Percentiles rank a stretch among this genome's conserved stretches.
Conservation (phyloP, 2,329 filamentous ascomycete species). For the Diplocarpon rosae region DNA sequence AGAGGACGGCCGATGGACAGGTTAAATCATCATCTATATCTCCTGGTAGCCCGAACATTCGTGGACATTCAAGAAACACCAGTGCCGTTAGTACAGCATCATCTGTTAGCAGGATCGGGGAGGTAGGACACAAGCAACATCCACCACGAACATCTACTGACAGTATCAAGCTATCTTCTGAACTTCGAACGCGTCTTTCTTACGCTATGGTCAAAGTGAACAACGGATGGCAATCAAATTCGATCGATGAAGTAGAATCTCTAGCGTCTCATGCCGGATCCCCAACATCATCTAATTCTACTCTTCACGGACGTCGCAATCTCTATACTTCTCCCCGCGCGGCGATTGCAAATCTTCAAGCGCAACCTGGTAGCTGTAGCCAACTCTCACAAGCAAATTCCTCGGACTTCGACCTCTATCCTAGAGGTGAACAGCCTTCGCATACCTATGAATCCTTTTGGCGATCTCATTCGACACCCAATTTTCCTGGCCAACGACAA, state of each 20-base stretch:
- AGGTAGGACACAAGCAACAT: conserved; percentile 41
- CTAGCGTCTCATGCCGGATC: conserved; percentile 59
- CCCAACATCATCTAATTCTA: conserved; percentile 47
- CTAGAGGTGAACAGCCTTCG: conserved; percentile 24
- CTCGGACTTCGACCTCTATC: conserved; percentile 27
- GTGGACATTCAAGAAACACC: conserved; percentile 57
- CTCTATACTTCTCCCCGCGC: conserved; percentile 45
- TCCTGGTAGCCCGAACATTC: conserved; percentile 25
- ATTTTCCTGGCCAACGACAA: conserved; percentile 30
- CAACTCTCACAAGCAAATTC: conserved; percentile 11
- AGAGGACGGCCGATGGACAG: conserved; percentile 66
- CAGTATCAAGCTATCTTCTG: conserved; percentile 32
- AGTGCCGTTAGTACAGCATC: conserved; percentile 54
- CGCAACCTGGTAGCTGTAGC: conserved; percentile 11
- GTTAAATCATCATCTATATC: conserved; percentile 49
- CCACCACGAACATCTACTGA: conserved; percentile 12
- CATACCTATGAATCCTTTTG: conserved; percentile 35
- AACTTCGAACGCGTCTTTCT: conserved; percentile 72
- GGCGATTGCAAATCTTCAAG: conserved; percentile 29
- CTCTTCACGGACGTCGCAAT: conserved; percentile 39
- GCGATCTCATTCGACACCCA: conserved; percentile 31
- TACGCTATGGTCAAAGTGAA: conserved; percentile 94
- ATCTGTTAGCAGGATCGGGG: conserved; percentile 61
- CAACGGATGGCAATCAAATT: conserved; percentile 74
- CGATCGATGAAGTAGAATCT: conserved; percentile 67